Evolutionary conservation across 1,284 basidiomycete species (phyloP).

Genomic region (Gymnopus androsaceus): DNA sequence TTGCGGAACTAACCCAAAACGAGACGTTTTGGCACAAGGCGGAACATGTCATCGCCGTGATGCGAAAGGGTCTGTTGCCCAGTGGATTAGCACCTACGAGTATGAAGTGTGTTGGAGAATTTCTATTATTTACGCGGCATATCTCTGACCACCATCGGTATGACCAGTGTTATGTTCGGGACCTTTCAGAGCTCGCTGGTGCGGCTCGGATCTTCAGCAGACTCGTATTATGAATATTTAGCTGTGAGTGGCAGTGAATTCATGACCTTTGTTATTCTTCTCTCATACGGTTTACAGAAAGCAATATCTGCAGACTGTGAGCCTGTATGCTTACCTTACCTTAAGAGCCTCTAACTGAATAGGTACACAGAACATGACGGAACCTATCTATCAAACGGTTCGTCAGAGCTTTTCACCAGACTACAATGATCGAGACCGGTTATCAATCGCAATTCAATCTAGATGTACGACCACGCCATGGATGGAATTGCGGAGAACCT

Average conservation of each 20-base stretch:
- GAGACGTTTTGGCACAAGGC: constrained; percentile 65
- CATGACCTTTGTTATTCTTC: not conserved
- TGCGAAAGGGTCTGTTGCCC: constrained; percentile 30
- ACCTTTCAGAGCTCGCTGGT: constrained; percentile 75
- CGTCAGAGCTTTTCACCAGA: constrained; percentile 15
- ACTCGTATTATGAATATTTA: constrained; percentile 92
- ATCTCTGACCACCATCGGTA: constrained; percentile 10
- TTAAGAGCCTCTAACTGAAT: not conserved
- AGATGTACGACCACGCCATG: constrained; percentile 85
- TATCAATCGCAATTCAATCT: constrained; percentile 4
- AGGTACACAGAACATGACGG: constrained; percentile 54
- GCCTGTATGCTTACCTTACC: constrained; percentile 17
- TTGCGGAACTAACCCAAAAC: constrained; percentile 64
- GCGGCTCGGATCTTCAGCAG: constrained; percentile 82
- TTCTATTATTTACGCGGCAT: not conserved
- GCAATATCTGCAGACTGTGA: constrained; percentile 71
- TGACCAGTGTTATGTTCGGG: constrained; percentile 60
- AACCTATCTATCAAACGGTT: constrained; percentile 70
- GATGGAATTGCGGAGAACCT: constrained; percentile 72
- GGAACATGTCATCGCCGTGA: constrained; percentile 61
- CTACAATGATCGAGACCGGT: not conserved
- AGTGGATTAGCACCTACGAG: constrained; percentile 77
- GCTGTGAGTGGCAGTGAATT: constrained; percentile 45
- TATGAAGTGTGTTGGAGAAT: constrained; percentile 68
- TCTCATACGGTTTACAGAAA: constrained; percentile 46